phyloP scores from a whole-genome alignment of 192 early-diverging fungal genomes.

The Mortierella alpina region DNA sequence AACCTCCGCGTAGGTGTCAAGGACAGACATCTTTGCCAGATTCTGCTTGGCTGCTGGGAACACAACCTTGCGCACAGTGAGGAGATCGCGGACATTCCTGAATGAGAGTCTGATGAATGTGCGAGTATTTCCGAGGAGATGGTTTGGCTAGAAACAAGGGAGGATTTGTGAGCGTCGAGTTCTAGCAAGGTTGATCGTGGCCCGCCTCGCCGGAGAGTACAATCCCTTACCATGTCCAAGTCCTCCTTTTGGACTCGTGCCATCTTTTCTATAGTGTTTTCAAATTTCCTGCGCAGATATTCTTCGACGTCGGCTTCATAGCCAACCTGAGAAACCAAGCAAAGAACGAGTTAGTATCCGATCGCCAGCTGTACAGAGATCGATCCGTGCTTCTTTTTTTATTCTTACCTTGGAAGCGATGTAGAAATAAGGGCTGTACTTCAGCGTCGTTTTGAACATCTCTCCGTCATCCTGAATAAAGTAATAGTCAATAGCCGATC shows the following conservation, averaged over 20 bases:
- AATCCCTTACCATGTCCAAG: conserved; percentile 72
- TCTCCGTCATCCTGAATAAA: conserved; percentile 91
- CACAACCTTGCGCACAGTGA: conserved; percentile 77
- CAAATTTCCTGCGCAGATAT: conserved; percentile 78
- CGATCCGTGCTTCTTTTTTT: neutral
- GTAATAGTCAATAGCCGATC: conserved; percentile 89
- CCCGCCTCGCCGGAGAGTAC: neutral
- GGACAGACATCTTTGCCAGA: conserved; percentile 65
- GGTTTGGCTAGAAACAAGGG: conserved; percentile 76
- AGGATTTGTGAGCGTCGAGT: neutral
- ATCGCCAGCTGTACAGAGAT: neutral
- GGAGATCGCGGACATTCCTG: conserved; percentile 84
- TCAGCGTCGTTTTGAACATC: conserved; percentile 88
- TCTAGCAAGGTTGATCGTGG: neutral
- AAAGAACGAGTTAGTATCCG: neutral
- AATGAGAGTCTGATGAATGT: conserved; percentile 84
- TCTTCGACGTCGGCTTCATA: conserved; percentile 88
- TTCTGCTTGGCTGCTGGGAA: conserved; percentile 79
- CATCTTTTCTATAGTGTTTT: conserved; percentile 72
- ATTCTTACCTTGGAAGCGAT: conserved; percentile 80
- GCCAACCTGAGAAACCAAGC: conserved; percentile 59
- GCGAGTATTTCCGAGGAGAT: conserved; percentile 80
- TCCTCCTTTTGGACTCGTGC: conserved; percentile 82
- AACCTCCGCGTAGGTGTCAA: conserved; percentile 80
- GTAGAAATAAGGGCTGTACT: conserved; percentile 93